phyloP scores from a whole-genome alignment of 305 asterid genomes.

The Rubia peregrina region DNA sequence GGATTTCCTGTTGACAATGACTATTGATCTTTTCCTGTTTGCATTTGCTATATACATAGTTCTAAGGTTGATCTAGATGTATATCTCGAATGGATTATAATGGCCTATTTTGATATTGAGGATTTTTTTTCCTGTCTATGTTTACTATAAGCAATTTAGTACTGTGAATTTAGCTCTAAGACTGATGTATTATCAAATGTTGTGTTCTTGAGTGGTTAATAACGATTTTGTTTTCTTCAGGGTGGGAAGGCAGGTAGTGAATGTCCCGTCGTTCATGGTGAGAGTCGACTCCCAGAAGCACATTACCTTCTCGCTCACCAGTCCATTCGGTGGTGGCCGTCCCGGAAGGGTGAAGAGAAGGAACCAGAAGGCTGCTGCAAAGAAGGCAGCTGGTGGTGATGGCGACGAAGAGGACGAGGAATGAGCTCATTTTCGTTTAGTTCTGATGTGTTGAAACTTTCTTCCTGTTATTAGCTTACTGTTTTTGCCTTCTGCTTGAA shows the following conservation, averaged over 20 bases:
- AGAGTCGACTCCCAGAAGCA: neutral
- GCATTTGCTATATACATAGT: neutral
- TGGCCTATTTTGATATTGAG: no score
- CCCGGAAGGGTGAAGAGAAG: constrained; percentile 2
- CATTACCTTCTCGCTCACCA: neutral
- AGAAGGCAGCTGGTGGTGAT: neutral
- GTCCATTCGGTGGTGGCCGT: neutral
- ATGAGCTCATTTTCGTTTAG: neutral
- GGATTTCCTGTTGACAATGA: neutral
- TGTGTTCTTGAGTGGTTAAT: neutral
- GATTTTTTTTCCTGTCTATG: no score
- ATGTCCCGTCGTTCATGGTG: neutral
- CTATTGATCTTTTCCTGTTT: neutral
- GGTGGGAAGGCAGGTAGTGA: neutral
- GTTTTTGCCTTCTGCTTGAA: neutral
- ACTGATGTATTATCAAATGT: neutral
- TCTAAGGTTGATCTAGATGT: neutral
- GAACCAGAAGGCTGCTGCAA: neutral
- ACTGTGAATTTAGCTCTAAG: neutral
- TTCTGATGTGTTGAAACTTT: neutral
- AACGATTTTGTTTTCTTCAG: neutral
- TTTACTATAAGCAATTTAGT: no score
- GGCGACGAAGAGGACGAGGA: neutral
- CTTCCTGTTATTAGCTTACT: neutral
- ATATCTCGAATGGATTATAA: neutral